Conservation (phyloP, 441 rosid genomes). For the Bruguiera hainesii region DNA sequence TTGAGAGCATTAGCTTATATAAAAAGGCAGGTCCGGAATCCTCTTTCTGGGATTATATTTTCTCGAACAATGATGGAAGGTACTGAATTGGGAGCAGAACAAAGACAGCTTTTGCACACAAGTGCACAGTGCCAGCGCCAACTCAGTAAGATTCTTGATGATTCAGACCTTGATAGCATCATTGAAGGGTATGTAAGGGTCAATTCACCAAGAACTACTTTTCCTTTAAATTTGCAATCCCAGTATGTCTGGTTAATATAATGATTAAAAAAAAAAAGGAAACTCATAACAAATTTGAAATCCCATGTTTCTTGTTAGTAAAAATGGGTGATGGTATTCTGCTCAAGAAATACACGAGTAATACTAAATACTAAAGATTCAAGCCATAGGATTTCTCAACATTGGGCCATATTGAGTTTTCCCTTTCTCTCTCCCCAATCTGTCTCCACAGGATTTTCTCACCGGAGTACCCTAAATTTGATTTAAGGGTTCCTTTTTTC, state of each 20-base stretch:
- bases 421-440: too few species aligned
- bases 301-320: too few species aligned
- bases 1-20: constrained; percentile 69
- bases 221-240: constrained; percentile 4
- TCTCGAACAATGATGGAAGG: constrained; percentile 70
- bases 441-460: too few species aligned
- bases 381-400: too few species aligned
- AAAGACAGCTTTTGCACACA: constrained; percentile 56
- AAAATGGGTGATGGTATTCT: too few species aligned
- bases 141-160: constrained; percentile 75
- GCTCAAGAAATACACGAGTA: too few species aligned
- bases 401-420: too few species aligned
- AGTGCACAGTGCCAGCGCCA: constrained; percentile 81
- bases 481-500: too few species aligned
- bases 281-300: too few species aligned
- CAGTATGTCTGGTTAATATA: neutral
- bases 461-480: too few species aligned
- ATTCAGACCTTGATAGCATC: constrained; percentile 77
- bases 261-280: too few species aligned
- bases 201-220: constrained; percentile 6
- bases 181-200: constrained; percentile 62
- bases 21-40: constrained; percentile 73
- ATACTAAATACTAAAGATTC: too few species aligned
- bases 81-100: constrained; percentile 68
- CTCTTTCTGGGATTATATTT: constrained; percentile 73